These are phyloP conservation scores for Simplicillium aogashimaense DNA, from an alignment of 2,329 filamentous ascomycete genomes.

Conservation along the genomic window DNA sequence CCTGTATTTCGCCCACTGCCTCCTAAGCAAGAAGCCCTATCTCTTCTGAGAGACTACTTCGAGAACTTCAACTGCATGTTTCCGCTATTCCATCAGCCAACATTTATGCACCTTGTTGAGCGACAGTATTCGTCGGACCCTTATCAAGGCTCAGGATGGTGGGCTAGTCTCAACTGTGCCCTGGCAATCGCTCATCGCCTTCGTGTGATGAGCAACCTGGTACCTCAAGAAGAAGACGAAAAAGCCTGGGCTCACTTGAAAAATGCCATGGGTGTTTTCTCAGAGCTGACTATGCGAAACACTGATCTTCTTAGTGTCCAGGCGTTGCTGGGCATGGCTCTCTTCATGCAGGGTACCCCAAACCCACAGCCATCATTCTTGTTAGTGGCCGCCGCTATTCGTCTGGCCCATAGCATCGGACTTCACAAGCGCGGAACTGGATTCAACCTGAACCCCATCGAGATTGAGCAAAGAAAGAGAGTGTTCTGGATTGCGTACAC, in stretches of 20 bases:
- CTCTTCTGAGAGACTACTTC: constrained; percentile 86
- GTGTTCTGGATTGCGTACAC: constrained; percentile 60
- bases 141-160: constrained; percentile 94
- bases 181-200: constrained; percentile 88
- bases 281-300: constrained; percentile 90
- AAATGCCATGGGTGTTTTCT: constrained; percentile 88
- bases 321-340: constrained; percentile 81
- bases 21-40: constrained; percentile 76
- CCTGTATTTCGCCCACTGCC: constrained; percentile 77
- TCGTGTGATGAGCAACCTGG: constrained; percentile 89
- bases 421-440: constrained; percentile 87
- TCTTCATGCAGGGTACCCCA: constrained; percentile 92
- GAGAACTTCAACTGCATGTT: constrained; percentile 99
- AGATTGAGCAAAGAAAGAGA: constrained; percentile 75
- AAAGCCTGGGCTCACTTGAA: constrained; percentile 95
- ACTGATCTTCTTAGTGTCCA: constrained; percentile 93
- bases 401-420: constrained; percentile 86
- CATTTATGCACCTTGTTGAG: constrained; percentile 95
- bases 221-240: constrained; percentile 82
- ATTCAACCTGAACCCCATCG: constrained; percentile 86
- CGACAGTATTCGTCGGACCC: constrained; percentile 87
- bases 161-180: constrained; percentile 91
- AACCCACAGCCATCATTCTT: constrained; percentile 94
- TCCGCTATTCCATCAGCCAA: constrained; percentile 92
- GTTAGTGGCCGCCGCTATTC: constrained; percentile 80